Evolutionary conservation across 2,329 filamentous ascomycete species (phyloP), one percentile per base, ranked within the genome.

Genomic region (Cercospora janseana): DNA sequence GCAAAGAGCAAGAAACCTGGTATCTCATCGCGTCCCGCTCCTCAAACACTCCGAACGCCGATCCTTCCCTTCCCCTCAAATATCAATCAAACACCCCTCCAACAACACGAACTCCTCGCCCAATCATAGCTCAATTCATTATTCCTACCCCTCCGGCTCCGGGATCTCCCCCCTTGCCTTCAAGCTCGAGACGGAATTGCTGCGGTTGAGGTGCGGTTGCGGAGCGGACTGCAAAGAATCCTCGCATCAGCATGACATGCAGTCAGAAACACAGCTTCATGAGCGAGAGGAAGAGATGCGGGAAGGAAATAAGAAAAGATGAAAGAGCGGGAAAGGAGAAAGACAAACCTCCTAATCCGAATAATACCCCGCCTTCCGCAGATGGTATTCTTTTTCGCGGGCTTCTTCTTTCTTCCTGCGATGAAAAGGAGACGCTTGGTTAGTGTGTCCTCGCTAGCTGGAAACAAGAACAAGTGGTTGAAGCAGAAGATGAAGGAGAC

Each of bases 261-360:
- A 34, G 10, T 21, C 12, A 10, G 4, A 12, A 8, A 37, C 8
- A 12, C 15, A n/a, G n/a, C n/a, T n/a, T n/a, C n/a, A n/a, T n/a
- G n/a, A n/a, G n/a, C n/a, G n/a, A n/a, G n/a, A n/a, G n/a, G n/a
- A n/a, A n/a, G n/a, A n/a, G n/a, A n/a, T n/a, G n/a, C n/a, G n/a
- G n/a, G n/a, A n/a, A n/a, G n/a, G n/a, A n/a, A n/a, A n/a, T n/a
- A n/a, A n/a, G n/a, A n/a, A n/a, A n/a, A n/a, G n/a, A n/a, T n/a
- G n/a, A n/a, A n/a, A n/a, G n/a, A n/a, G n/a, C n/a, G n/a, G n/a
- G n/a, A n/a, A n/a, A n/a, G n/a, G n/a, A n/a, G n/a, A n/a, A 13
- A 37, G 16, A 9, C 27, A 46, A 18, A 56, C 51, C 53, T 58
- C 28, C 57, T 59, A 61, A 28, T 58, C 51, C 43, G 57, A 58